Evolutionary conservation across 192 early-diverging fungal species (phyloP), one percentile per base, ranked within the genome.

Genomic region (Umbelopsis sp.): DNA sequence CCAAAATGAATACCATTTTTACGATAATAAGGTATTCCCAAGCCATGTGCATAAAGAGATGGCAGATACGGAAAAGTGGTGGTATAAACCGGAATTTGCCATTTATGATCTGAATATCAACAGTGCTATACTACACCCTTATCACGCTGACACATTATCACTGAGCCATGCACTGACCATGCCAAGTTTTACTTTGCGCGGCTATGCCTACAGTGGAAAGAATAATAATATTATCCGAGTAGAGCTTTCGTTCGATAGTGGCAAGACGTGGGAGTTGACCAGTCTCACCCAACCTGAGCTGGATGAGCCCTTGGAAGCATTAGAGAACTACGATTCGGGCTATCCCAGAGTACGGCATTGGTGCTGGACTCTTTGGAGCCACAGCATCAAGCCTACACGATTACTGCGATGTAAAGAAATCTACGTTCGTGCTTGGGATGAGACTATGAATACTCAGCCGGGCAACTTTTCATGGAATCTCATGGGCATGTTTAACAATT

Each of bases 1-100:
- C 13, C 72, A 72, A 22, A 88, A 82, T 73, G 86, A 81, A 67
- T 95, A 93, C 79, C 94, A 96, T 68, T 86, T 86, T 68, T 82
- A 82, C 41, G 94, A 96, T 78, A 95, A 96, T 79, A 88, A 91
- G 70, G 93, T 96, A 27, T 80, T 96, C 37, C 94, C 94, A 22
- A 91, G 94, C 15, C 68, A 84, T 46, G 88, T 90, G 47, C 68
- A 80, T 71, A 73, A 79, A 25, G 83, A 77, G 7, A 75, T 69
- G 61, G 87, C 84, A 8, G 80, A 86, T 46, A 72, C 80, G 30
- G 82, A 80, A 25, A 69, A 64, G 45, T 92, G 90, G 90, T 92
- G 89, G 89, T 72, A 53, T 27, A 74, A 73, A 9, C 88, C 85
- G 6, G 80, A 89, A 35, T 91, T 87, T 71, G 87, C 87, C 61